These are phyloP conservation scores for Cordyceps cicadae DNA, from an alignment of 2,329 filamentous ascomycete species.

Conservation along the genomic window DNA sequence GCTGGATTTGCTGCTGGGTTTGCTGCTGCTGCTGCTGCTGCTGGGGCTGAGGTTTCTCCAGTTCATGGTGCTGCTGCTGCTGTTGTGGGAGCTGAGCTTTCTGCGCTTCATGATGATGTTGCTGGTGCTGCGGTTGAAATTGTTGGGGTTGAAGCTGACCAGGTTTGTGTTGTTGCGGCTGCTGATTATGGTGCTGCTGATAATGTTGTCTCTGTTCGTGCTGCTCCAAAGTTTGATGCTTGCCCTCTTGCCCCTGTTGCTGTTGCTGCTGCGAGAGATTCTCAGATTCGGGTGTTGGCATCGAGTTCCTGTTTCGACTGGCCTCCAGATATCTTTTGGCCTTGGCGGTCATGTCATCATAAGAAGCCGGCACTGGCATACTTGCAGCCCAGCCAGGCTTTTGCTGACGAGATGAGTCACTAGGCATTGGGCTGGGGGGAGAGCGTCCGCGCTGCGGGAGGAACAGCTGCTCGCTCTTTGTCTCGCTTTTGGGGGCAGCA, in stretches of 20 bases:
- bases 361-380: not conserved
- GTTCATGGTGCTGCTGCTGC: not conserved
- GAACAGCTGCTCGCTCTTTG: slow-evolving; percentile 7
- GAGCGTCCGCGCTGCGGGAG: slow-evolving; percentile 12
- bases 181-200: not conserved
- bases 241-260: not conserved
- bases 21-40: not conserved
- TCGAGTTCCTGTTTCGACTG: slow-evolving; percentile 1
- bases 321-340: slow-evolving; percentile 2
- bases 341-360: not conserved
- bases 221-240: not conserved
- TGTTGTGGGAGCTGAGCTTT: too few species aligned
- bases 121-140: not conserved
- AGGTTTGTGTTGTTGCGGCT: not conserved
- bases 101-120: too few species aligned
- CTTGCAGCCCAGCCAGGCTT: slow-evolving; percentile 2
- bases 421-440: slow-evolving; percentile 13
- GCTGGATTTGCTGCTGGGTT: too few species aligned
- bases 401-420: slow-evolving; percentile 6
- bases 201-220: not conserved
- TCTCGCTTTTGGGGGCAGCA: not conserved
- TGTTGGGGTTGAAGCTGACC: not conserved
- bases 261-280: not conserved
- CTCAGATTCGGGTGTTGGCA: slow-evolving; percentile 7
- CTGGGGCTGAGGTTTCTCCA: not conserved